phyloP scores from a whole-genome alignment of 1,284 basidiomycete genomes.

The Coniferiporia weirii region DNA sequence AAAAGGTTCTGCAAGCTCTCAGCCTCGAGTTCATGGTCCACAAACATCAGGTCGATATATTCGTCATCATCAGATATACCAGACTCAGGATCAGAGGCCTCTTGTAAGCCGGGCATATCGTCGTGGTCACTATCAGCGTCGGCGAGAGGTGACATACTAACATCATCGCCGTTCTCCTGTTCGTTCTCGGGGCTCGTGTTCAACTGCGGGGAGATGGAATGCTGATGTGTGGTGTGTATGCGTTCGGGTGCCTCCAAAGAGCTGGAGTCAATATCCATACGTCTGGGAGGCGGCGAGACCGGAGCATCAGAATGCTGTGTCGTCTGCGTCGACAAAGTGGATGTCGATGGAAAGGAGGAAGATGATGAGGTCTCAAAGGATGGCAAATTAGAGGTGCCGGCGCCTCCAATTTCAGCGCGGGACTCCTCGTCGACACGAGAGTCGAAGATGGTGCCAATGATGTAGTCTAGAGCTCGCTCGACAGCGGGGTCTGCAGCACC shows the following conservation, averaged over 20 bases:
- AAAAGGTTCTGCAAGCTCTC: background rate
- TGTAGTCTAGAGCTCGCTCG: constrained; percentile 11
- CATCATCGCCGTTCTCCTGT: background rate
- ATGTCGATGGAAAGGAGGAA: too few relatives aligned
- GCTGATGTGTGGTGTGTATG: too few relatives aligned
- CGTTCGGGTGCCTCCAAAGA: background rate
- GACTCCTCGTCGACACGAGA: background rate
- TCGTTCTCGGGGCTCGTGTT: too few relatives aligned
- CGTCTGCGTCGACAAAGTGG: background rate
- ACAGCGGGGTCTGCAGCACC: constrained; percentile 4
- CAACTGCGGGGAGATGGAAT: background rate
- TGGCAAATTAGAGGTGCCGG: background rate
- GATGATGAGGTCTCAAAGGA: too few relatives aligned
- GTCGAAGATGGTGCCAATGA: background rate
- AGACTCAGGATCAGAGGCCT: constrained; percentile 12
- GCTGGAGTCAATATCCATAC: background rate
- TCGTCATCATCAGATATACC: constrained; percentile 3
- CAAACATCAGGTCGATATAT: constrained; percentile 14
- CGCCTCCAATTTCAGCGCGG: background rate
- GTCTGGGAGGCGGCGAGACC: background rate
- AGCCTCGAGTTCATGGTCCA: background rate
- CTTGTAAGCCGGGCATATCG: constrained; percentile 15
- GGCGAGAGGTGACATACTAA: background rate
- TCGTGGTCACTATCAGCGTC: background rate
- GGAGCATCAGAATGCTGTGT: background rate